A percentile compares a stretch with the other conserved stretches of the same genome.
Conservation (phyloP, 305 asterid species). For the Lippia alba region DNA sequence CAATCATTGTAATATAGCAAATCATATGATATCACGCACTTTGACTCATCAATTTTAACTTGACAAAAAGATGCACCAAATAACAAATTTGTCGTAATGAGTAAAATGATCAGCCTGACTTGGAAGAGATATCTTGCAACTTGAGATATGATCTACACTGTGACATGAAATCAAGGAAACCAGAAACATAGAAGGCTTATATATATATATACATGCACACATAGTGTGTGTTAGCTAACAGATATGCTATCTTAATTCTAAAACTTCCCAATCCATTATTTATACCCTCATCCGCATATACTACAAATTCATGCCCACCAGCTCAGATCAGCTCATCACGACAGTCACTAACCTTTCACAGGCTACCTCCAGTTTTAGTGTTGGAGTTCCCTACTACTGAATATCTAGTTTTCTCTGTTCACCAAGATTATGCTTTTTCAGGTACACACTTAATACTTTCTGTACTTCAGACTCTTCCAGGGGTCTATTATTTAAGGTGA, state of each 20-base stretch:
- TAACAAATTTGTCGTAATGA: conserved; percentile 13
- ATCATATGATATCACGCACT: conserved; percentile 22
- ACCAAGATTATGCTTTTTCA: background rate
- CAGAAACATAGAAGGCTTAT: conserved; percentile 19
- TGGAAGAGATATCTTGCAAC: background rate
- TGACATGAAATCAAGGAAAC: conserved; percentile 11
- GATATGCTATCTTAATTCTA: conserved; percentile 3
- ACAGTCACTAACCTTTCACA: conserved; percentile 1
- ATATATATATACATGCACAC: background rate
- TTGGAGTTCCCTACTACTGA: background rate
- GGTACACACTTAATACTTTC: background rate
- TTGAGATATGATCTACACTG: conserved; percentile 10
- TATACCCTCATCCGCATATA: conserved; percentile 8
- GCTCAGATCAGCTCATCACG: background rate
- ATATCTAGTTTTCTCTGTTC: background rate
- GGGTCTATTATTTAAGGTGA: background rate
- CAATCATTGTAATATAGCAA: conserved; percentile 3
- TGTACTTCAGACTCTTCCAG: background rate
- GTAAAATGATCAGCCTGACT: background rate
- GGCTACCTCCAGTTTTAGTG: background rate
- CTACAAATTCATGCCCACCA: conserved; percentile 7
- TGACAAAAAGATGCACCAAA: conserved; percentile 23
- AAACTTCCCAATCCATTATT: background rate
- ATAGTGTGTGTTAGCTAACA: conserved; percentile 7
- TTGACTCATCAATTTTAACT: conserved; percentile 22